Evolutionary conservation across 352 stramenopile species (phyloP), one percentile per base, ranked within the genome.

Genomic region (Globisporangium yorkense): DNA sequence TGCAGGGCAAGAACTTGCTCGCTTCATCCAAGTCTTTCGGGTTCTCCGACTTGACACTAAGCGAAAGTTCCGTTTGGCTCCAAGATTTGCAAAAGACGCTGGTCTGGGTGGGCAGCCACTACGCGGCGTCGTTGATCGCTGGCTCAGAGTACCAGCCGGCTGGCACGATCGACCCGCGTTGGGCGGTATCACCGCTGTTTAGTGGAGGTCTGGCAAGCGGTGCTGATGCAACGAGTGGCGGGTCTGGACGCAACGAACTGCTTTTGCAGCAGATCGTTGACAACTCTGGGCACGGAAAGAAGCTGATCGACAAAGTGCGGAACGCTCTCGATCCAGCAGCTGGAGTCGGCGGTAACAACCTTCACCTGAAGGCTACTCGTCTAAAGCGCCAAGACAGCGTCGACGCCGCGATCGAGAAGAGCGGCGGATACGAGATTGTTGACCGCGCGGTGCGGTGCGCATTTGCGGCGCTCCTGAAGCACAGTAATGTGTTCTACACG

Each of bases 331-430:
- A 96, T 56, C 77, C 77, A 24, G 62, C 77, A 20, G 66, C 68
- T 31, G 62, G 48, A 18, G 58, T 61, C 40, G 56, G 72, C 9
- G 61, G 64, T n/a, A 56, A 51, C 27, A 92, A 93, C 50, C 76
- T 74, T 27, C 80, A 92, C 44, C 59, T 94, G 12, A 70, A 82
- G 46, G 72, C 71, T 16, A 79, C 74, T 16, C 74, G 71, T 6
- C 54, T 96, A 21, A 92, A 88, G 54, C 70, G 86, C 12, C 79
- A 93, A 62, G 84, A 96, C 47, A 96, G 86, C 56, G 76, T 96
- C 3, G 86, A 96, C 55, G 79, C 77, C 5, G 80, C 77, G 24
- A 62, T 96, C 8, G 84, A 96, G 62, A 94, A 94, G 47, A 96
- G 84, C 60, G 86, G 84, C 15, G 73, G 82, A 1, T 90, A 91